Evolutionary conservation across 148 eudicot genomes (phyloP).

Genomic region (Rhododendron mucronatum): DNA sequence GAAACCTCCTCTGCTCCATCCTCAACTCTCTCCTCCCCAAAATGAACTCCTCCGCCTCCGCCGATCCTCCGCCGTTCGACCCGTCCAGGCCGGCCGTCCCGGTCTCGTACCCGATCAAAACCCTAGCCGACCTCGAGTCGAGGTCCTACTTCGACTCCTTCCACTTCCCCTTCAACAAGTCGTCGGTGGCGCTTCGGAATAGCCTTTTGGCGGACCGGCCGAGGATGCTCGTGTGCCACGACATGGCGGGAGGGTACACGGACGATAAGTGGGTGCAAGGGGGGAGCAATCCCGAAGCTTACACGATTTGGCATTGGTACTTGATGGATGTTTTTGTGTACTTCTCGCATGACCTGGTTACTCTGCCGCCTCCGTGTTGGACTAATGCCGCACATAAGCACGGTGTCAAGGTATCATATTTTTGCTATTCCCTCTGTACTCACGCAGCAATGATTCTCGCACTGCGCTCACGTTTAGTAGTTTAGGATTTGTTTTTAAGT

Average conservation of each 20-base stretch:
- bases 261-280: constrained; percentile 93
- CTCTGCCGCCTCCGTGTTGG: constrained; percentile 94
- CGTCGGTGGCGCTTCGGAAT: constrained; percentile 27
- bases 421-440: neutral
- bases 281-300: constrained; percentile 58
- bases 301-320: constrained; percentile 94
- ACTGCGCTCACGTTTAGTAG: too few species aligned
- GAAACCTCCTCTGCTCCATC: constrained; percentile 24
- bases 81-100: constrained; percentile 53
- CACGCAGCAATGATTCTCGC: too few species aligned
- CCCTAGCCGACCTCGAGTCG: constrained; percentile 65
- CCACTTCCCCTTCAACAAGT: constrained; percentile 62
- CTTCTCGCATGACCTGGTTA: constrained; percentile 82
- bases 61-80: constrained; percentile 43
- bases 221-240: constrained; percentile 81
- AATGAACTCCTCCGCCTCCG: constrained; percentile 17
- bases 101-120: constrained; percentile 63
- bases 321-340: constrained; percentile 91
- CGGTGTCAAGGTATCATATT: constrained; percentile 63
- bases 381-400: constrained; percentile 82
- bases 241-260: constrained; percentile 82
- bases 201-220: constrained; percentile 38
- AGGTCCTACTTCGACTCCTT: constrained; percentile 66
- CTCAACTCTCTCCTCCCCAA: constrained; percentile 10
- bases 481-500: too few species aligned